Conservation (phyloP, 2,329 filamentous ascomycete genomes). For the Trichoderma oligosporum region DNA sequence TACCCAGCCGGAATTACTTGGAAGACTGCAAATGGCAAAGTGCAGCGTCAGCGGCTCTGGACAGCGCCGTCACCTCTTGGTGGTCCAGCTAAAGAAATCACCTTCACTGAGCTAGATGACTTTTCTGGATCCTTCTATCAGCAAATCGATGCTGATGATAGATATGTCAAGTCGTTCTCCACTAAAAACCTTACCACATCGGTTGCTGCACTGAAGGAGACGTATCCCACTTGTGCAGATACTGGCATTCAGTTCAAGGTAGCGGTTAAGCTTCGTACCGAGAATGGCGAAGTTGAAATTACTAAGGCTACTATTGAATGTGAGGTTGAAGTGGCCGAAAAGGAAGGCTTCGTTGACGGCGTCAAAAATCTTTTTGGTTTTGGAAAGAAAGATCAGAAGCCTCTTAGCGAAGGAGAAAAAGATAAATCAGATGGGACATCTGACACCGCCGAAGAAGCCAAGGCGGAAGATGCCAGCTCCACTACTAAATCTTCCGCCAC, state of each 20-base stretch:
- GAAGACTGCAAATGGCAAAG: slow-evolving; percentile 63
- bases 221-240: slow-evolving; percentile 67
- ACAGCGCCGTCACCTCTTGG: slow-evolving; percentile 71
- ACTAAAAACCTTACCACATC: slow-evolving; percentile 85
- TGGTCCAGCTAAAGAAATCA: slow-evolving; percentile 73
- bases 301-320: slow-evolving; percentile 76
- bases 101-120: slow-evolving; percentile 77
- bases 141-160: slow-evolving; percentile 56
- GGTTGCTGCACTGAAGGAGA: slow-evolving; percentile 72
- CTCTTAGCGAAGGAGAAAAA: slow-evolving; percentile 62
- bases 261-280: slow-evolving; percentile 64
- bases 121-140: slow-evolving; percentile 80
- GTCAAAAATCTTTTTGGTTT: slow-evolving; percentile 97
- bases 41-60: slow-evolving; percentile 78
- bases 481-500: slow-evolving; percentile 28
- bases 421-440: slow-evolving; percentile 37
- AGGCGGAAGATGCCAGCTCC: slow-evolving; percentile 40
- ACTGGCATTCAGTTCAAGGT: slow-evolving; percentile 78
- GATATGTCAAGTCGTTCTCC: slow-evolving; percentile 61
- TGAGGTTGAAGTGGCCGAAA: slow-evolving; percentile 68
- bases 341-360: slow-evolving; percentile 82
- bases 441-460: slow-evolving; percentile 36
- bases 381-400: slow-evolving; percentile 82
- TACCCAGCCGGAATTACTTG: slow-evolving; percentile 77
- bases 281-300: slow-evolving; percentile 78